Evolutionary conservation across 352 stramenopile species (phyloP), one percentile per base, ranked within the genome.

Genomic region (Phytophthora capsici): DNA sequence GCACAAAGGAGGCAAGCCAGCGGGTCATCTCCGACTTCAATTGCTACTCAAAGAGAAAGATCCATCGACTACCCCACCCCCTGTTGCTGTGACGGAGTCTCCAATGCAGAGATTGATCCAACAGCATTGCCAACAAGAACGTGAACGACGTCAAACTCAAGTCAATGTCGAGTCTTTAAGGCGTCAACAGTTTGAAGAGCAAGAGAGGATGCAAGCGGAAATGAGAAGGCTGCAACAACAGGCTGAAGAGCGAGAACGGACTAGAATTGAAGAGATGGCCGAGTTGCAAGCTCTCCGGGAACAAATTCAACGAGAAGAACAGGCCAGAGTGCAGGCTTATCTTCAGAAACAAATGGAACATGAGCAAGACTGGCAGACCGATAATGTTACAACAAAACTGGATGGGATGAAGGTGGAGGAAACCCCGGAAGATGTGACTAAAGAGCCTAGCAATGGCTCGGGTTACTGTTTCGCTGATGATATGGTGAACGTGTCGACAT

Each of bases 1-100:
- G 20, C 63, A 82, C 44, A 88, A 89, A 51, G 76, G 71, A 4
- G 63, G 62, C 25, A 75, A 70, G 20, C 56, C 55, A 0, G 71
- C 71, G 4, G 82, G 82, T 0, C 71, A 84, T 34, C 77, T 90
- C 22, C 80, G 78, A 8, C 61, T 90, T 44, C 82, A 90, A 60
- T 28, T 90, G 34, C 17, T 82, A 28, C 55, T 84, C 17, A 37
- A 26, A 41, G 34, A 26, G 30, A 76, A 68, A 36, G 55, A 75
- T 34, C 59, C 52, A 12, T 32, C 8, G 5, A 26, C 45, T 41
- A 10, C 14, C 2, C 20, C 65, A 17, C 45, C 36, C 37, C 47
- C 47, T 36, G 30, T 73, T 50, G 64, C 51, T 32, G 46, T 73
- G 47, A 52, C 44, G 6, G 65, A 69, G 60, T 73, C 65, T 2